A percentile compares a stretch with the other conserved stretches of the same genome.
phyloP scores from a whole-genome alignment of 768 basidiomycete species.

The Mycena indigotica region DNA sequence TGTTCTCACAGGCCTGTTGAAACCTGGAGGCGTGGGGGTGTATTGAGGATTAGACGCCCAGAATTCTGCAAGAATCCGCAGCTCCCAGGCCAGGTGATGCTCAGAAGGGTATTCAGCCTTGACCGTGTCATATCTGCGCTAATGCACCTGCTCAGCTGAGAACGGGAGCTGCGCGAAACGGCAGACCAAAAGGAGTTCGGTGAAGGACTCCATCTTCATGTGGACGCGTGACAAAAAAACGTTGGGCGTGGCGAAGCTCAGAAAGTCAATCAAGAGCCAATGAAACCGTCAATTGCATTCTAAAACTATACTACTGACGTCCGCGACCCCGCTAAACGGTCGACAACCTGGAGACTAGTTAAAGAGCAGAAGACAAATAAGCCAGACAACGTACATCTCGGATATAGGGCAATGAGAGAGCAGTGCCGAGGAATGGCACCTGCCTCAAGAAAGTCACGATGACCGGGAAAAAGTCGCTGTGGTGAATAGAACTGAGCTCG shows the following conservation, averaged over 20 bases:
- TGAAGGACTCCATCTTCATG: slow-evolving; percentile 10
- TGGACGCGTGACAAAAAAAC: too few relatives aligned
- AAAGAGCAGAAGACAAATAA: neutral
- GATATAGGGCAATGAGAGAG: slow-evolving; percentile 86
- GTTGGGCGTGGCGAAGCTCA: neutral
- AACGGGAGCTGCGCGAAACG: neutral
- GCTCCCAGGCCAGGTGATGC: slow-evolving; percentile 58
- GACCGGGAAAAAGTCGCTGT: slow-evolving; percentile 98
- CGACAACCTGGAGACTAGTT: slow-evolving; percentile 57
- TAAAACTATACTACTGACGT: slow-evolving; percentile 63
- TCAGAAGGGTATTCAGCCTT: slow-evolving; percentile 51
- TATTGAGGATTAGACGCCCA: slow-evolving; percentile 37
- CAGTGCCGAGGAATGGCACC: slow-evolving; percentile 86
- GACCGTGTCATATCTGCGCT: slow-evolving; percentile 46
- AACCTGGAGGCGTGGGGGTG: neutral
- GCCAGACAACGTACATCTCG: slow-evolving; percentile 60
- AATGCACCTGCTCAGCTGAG: slow-evolving; percentile 1
- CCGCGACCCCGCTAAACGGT: slow-evolving; percentile 79
- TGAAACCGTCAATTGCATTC: neutral
- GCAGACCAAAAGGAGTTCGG: slow-evolving; percentile 19
- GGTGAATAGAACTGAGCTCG: slow-evolving; percentile 2
- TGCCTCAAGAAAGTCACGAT: slow-evolving; percentile 96
- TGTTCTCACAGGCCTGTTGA: slow-evolving; percentile 5
- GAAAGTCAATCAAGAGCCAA: too few relatives aligned
- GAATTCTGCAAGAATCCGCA: slow-evolving; percentile 54